Evolutionary conservation across 208 protist genomes (phyloP).

Genomic region (Crithidia expoeki): DNA sequence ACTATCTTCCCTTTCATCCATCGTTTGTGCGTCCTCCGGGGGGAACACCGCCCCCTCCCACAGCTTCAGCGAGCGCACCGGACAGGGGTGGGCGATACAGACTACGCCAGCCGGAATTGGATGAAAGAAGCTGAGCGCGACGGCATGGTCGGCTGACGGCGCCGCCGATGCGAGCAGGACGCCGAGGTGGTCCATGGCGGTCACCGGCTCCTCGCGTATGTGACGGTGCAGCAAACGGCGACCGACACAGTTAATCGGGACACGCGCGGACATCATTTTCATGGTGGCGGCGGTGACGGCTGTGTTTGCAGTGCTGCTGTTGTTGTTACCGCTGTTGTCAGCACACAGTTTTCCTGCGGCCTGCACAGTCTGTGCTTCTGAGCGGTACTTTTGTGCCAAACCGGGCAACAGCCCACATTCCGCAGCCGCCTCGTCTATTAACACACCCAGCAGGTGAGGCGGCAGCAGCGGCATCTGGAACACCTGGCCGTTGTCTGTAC

Average conservation of each 20-base stretch:
- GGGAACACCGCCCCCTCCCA: constrained; percentile 71
- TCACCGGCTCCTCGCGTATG: constrained; percentile 51
- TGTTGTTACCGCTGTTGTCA: background rate
- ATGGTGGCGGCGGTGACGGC: background rate
- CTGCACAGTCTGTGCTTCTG: constrained; percentile 1
- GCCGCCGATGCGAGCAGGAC: constrained; percentile 56
- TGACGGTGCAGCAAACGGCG: constrained; percentile 71
- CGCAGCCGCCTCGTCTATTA: constrained; percentile 17
- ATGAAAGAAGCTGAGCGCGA: constrained; percentile 76
- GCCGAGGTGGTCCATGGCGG: constrained; percentile 48
- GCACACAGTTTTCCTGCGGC: background rate
- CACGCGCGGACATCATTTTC: background rate
- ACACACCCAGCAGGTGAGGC: constrained; percentile 35
- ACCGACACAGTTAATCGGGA: constrained; percentile 46
- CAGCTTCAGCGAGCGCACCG: constrained; percentile 55
- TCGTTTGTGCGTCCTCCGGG: too few relatives aligned
- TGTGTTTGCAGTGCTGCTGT: background rate
- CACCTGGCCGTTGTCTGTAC: constrained; percentile 67
- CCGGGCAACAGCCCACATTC: constrained; percentile 12
- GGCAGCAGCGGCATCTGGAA: constrained; percentile 70
- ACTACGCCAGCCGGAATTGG: constrained; percentile 44
- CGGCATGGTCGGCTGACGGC: constrained; percentile 31
- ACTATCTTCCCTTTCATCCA: too few relatives aligned
- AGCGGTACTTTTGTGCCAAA: background rate
- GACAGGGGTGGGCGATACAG: constrained; percentile 48